Base-by-base conservation (phyloP, 1,284 basidiomycete species). In the Cutaneotrichosporon dermatis region DNA sequence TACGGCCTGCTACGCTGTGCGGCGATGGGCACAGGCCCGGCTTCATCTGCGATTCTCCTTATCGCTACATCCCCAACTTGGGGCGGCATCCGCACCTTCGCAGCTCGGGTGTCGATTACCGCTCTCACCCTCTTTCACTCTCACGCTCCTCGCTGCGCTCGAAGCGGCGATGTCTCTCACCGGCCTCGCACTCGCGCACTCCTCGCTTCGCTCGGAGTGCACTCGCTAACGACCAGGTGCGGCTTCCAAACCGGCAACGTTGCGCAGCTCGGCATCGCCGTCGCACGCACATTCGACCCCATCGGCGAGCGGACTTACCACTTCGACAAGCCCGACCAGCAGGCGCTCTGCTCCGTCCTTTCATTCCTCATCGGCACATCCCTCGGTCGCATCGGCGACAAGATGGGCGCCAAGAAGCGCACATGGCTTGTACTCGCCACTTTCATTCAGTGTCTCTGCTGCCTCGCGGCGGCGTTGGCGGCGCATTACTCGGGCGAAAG, bases 261-360 rank as follows among this genome's bases (percentile, higher is more conserved):
- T 37, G 78, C 79, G 6, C 79, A 87, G 80, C 80, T 88, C 25
- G 79, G 84, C 4, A 77, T 88, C 7, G 85, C 86, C 2, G 62
- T 87, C 39, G 85, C 85, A 0, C 80, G 86, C 4, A 81, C 85
- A 36, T 92, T 90, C 77, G 83, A 54, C 70, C 83, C 46, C 65
- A 76, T 5, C 77, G 79, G 16, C 66, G 80, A 64, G 76, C 80
- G 66, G 81, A 88, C 78, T 70, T 69, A 65, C 46, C 69, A 68
- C 13, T 91, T 92, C 78, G 87, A 88, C 71, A 83, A 84, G 61
- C 81, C 88, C 6, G 91, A 93, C 70, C 85, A 85, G 72, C 90
- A 91, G 74, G 91, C 91, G 8, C 79, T 93, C 52, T 84, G 83
- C 51, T 91, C 89, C 35, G 77, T 93, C 25, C 69, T 90, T 60